These are phyloP conservation scores for Magnolia sinica DNA, from an alignment of 164 flowering plant genomes.

Conservation along the genomic window DNA sequence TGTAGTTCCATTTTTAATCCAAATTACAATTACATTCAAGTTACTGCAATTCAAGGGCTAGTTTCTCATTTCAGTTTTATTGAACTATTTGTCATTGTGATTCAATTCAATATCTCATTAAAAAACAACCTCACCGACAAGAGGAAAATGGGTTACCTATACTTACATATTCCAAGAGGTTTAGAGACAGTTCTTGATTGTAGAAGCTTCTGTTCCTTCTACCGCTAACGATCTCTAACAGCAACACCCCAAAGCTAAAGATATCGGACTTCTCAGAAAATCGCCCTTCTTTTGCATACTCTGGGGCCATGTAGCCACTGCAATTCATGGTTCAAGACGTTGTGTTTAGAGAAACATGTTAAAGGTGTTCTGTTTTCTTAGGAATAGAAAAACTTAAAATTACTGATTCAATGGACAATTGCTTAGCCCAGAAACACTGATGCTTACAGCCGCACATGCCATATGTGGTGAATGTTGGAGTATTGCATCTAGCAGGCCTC, in stretches of 20 bases:
- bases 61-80: neutral
- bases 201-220: neutral
- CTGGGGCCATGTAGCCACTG: slow-evolving; percentile 35
- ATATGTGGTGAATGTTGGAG: too few species aligned
- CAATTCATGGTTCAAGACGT: neutral
- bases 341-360: neutral
- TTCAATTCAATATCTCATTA: neutral
- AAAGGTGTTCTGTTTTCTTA: neutral
- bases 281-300: slow-evolving; percentile 37
- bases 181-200: neutral
- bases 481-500: too few species aligned
- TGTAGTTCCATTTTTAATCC: too few species aligned
- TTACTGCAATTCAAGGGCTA: neutral
- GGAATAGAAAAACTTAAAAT: too few species aligned
- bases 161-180: neutral
- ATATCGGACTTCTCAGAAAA: slow-evolving; percentile 44
- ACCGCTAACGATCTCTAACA: slow-evolving; percentile 41
- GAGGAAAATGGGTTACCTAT: neutral
- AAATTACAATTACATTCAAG: too few species aligned
- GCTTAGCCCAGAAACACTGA: too few species aligned
- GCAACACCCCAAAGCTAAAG: slow-evolving; percentile 45
- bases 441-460: too few species aligned
- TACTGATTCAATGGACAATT: too few species aligned
- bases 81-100: neutral
- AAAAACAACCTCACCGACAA: neutral